phyloP scores from a whole-genome alignment of 306 rosid species.

The Macrotyloma uniflorum region DNA sequence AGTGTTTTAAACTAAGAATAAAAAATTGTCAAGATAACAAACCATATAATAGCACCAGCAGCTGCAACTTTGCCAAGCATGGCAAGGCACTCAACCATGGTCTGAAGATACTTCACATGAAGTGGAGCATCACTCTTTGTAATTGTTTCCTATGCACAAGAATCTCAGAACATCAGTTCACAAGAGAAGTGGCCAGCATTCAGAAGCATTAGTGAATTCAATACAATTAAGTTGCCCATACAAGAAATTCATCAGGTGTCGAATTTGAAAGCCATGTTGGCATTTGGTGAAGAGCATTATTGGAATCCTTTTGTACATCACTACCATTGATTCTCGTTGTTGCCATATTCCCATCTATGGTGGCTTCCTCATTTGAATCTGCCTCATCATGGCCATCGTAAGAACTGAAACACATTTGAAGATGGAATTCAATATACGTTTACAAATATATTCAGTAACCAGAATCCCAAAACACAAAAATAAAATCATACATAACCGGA shows the following conservation, averaged over 20 bases:
- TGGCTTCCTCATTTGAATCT: slow-evolving; percentile 65
- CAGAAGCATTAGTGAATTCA: slow-evolving; percentile 27
- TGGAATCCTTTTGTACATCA: slow-evolving; percentile 63
- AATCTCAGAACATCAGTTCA: slow-evolving; percentile 42
- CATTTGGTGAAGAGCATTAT: slow-evolving; percentile 62
- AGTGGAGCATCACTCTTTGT: slow-evolving; percentile 89
- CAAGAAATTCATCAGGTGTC: slow-evolving; percentile 99
- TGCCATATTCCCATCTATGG: slow-evolving; percentile 54
- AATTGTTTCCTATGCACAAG: slow-evolving; percentile 73
- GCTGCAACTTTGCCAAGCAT: slow-evolving; percentile 99
- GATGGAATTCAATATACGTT: slow-evolving; percentile 25
- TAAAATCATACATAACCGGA: neutral
- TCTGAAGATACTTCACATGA: slow-evolving; percentile 92
- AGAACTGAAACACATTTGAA: slow-evolving; percentile 63
- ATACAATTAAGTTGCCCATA: slow-evolving; percentile 46
- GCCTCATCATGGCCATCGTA: slow-evolving; percentile 83
- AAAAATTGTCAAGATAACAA: slow-evolving; percentile 42
- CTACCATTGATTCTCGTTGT: slow-evolving; percentile 58
- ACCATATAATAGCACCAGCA: slow-evolving; percentile 99
- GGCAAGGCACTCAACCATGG: slow-evolving; percentile 97
- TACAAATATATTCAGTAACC: slow-evolving; percentile 22
- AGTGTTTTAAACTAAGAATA: slow-evolving; percentile 27
- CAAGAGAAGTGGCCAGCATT: slow-evolving; percentile 35
- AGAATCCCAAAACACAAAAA: slow-evolving; percentile 18
- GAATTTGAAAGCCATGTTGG: slow-evolving; percentile 93